Evolutionary conservation across 495 filamentous ascomycete species (phyloP), one percentile per base, ranked within the genome.

Genomic region (Penicillium paradoxum): DNA sequence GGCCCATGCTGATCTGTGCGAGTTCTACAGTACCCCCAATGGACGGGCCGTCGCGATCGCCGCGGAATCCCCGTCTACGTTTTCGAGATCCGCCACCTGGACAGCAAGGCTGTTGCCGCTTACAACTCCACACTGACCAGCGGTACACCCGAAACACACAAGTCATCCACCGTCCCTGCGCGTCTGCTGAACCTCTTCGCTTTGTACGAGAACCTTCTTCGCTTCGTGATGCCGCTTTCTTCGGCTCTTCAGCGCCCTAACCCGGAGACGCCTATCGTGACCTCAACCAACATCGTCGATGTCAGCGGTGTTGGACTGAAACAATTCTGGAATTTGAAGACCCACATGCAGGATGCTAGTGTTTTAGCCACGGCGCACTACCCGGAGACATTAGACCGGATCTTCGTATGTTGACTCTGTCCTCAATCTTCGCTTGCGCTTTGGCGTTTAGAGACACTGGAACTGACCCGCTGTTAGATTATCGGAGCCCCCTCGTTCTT

Each of bases 251-350:
- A 88, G 51, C 79, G 91, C 58, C 79, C 84, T 3, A 75, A 90
- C 65, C 76, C 83, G 13, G 78, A 83, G 44, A 90, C 84, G 9
- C 90, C 90, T 3, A 86, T 93, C 41, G 87, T 88, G n/a, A 83
- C 90, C 48, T 86, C 82, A 50, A 95, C 85, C 57, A 95, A 93
- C 67, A 92, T 96, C 48, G 89, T 95, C 49, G 90, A 96, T 66
- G 85, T 96, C 47, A 86, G 82, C 44, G 79, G 82, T 27, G 89
- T 95, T 4, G 87, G 89, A 14, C 67, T 96, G 68, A 88, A 87
- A 75, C 89, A 92, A 72, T 92, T 96, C 64, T 96, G 91, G 91
- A 90, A 91, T 69, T 72, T 96, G 64, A 90, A 90, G 76, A 71
- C 71, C 8, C 89, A 95, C 64, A 93, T 96, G 90, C 90, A 95